These are phyloP conservation scores for Gonium pectorale DNA, from an alignment of 139 green algal genomes.

Conservation along the genomic window DNA sequence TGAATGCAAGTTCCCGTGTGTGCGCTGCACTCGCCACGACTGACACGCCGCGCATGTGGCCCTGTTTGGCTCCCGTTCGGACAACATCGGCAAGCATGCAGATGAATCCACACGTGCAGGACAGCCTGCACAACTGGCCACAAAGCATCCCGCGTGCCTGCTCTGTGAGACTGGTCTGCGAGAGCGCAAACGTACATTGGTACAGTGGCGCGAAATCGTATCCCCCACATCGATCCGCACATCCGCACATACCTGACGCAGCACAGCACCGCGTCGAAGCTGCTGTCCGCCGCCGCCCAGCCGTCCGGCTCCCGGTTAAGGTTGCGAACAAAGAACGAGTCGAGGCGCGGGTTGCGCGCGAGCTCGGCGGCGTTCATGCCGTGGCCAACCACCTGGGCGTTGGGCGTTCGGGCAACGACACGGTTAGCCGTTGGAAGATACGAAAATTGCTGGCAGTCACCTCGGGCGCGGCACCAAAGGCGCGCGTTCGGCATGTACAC, in stretches of 20 bases:
- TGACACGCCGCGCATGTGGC: not conserved
- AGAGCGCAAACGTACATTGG: not conserved
- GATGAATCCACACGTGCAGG: not conserved
- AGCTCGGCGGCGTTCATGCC: slow-evolving; percentile 93
- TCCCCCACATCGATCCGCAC: not conserved
- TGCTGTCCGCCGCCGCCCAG: slow-evolving; percentile 73
- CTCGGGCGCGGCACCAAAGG: no score
- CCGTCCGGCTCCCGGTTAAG: slow-evolving; percentile 77
- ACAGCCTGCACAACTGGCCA: not conserved
- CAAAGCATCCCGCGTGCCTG: not conserved
- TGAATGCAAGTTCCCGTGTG: not conserved
- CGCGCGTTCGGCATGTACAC: no score
- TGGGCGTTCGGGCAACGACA: no score
- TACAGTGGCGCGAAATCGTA: not conserved
- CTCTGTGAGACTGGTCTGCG: not conserved
- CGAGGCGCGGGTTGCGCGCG: slow-evolving; percentile 75
- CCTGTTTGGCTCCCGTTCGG: not conserved
- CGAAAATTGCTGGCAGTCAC: no score
- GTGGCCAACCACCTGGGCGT: slow-evolving; percentile 81
- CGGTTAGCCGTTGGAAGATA: no score
- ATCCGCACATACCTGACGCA: slow-evolving; percentile 67
- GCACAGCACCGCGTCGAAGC: slow-evolving; percentile 87
- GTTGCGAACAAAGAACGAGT: slow-evolving; percentile 83
- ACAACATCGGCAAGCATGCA: not conserved
- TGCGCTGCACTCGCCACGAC: not conserved